Evolutionary conservation across 2,329 filamentous ascomycete genomes (phyloP).

Genomic region (Penicillium sp.): DNA sequence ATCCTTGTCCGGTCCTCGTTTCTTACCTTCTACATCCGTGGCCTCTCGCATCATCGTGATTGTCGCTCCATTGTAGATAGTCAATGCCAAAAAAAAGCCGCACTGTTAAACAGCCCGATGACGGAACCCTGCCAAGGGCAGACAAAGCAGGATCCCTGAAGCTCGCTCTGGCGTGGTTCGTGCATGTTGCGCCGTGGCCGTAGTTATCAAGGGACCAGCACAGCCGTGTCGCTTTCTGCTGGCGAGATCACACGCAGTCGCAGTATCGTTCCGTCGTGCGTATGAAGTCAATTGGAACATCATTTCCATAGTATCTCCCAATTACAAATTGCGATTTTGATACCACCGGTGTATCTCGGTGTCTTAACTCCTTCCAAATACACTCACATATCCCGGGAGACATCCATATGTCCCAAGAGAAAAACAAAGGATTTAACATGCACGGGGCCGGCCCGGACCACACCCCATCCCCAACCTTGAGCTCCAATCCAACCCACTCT

Average conservation of each 20-base stretch:
- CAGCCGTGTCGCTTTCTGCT: neutral
- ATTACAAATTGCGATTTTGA: neutral
- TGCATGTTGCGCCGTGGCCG: constrained; percentile 1
- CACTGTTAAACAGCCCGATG: neutral
- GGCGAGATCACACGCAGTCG: neutral
- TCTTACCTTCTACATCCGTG: neutral
- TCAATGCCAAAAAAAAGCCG: neutral
- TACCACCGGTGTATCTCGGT: neutral
- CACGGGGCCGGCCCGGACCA: constrained; percentile 10
- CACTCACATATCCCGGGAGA: too few species aligned
- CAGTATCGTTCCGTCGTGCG: too few species aligned
- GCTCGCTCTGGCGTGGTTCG: neutral
- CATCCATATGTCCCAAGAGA: neutral
- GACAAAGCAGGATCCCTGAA: neutral
- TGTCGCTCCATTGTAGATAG: neutral
- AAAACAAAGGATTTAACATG: neutral
- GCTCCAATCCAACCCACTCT: neutral
- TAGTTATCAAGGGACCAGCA: neutral
- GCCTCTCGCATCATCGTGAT: neutral
- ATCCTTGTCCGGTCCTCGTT: neutral
- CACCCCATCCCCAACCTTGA: neutral
- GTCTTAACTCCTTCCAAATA: neutral
- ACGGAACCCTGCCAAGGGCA: neutral
- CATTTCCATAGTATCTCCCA: neutral
- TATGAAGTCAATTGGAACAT: neutral